Evolutionary conservation across 1,284 basidiomycete species (phyloP), one percentile per base, ranked within the genome.

Genomic region (Mycosarcoma mackinlayi): DNA sequence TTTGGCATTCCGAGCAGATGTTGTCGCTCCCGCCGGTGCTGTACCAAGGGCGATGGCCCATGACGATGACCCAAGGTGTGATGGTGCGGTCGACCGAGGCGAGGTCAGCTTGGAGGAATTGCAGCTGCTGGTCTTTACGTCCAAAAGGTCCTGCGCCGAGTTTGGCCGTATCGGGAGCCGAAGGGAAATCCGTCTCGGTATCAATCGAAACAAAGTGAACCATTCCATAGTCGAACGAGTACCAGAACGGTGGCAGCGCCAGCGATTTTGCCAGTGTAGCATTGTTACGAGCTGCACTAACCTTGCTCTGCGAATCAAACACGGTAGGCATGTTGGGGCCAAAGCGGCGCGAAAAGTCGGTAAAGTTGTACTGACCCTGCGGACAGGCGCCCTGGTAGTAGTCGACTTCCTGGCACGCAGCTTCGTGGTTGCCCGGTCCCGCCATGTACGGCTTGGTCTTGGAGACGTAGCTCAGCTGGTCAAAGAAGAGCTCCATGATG

Each of bases 31-130:
- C 74, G 37, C 28, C 65, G 19, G 62, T 78, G 63, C 55, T 73
- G 57, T 73, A 75, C 75, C 66, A 76, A 6, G 76, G 81, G 28
- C 82, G 49, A 57, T 84, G 83, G 18, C 78, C 82, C 31, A 78
- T 67, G 18, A 75, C 83, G 34, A 84, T 50, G 25, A 84, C 77
- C 83, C 83, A 84, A 8, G 83, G 83, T 2, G 83, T 84, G 53
- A 83, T 74, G 16, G 18, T 67, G 28, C 83, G 74, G 68, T 84
- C 79, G 16, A 84, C 82, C 3, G 65, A 64, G 10, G 79, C 81
- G 11, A 84, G 75, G 48, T 84, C 83, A 10, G 77, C 70, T 37
- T 82, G 59, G 38, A 81, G 50, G 47, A 63, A 77, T 0, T 70
- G 56, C 4, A 73, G 33, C 51, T 77, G 75, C 35, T 68, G 62